These are phyloP conservation scores for Leccinum sublutescens DNA, from an alignment of 768 basidiomycete genomes.

Conservation along the genomic window DNA sequence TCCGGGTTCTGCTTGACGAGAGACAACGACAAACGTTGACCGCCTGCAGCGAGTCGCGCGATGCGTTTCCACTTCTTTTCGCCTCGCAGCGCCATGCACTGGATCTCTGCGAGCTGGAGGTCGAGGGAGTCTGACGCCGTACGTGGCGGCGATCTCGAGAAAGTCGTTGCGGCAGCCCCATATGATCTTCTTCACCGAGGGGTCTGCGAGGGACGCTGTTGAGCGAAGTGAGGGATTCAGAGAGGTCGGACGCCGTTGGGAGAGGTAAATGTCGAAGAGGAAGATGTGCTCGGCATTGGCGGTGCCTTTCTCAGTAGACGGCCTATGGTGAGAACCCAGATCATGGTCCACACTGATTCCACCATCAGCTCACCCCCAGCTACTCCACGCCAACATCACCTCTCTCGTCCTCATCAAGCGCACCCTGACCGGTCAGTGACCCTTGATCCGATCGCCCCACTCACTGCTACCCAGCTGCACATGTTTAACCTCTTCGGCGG, in stretches of 20 bases:
- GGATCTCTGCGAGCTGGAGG: conserved; percentile 41
- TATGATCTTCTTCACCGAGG: conserved; percentile 36
- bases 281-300: conserved; percentile 32
- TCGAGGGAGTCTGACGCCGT: conserved; percentile 36
- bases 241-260: conserved; percentile 9
- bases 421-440: no score
- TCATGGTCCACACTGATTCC: no score
- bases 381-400: no score
- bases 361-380: no score
- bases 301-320: conserved; percentile 16
- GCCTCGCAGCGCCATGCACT: conserved; percentile 23
- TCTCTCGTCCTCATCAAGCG: no score
- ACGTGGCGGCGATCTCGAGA: conserved; percentile 32
- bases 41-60: conserved; percentile 24
- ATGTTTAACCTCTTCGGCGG: no score
- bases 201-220: conserved; percentile 15
- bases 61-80: conserved; percentile 30
- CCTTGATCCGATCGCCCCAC: no score
- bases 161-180: conserved; percentile 45
- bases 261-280: conserved; percentile 33
- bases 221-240: conserved; percentile 15
- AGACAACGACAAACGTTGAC: conserved; percentile 22
- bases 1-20: conserved; percentile 25
- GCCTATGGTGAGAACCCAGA: no score
- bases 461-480: no score